Evolutionary conservation across 1,284 basidiomycete species (phyloP).

Genomic region (Blastosporella zonata): DNA sequence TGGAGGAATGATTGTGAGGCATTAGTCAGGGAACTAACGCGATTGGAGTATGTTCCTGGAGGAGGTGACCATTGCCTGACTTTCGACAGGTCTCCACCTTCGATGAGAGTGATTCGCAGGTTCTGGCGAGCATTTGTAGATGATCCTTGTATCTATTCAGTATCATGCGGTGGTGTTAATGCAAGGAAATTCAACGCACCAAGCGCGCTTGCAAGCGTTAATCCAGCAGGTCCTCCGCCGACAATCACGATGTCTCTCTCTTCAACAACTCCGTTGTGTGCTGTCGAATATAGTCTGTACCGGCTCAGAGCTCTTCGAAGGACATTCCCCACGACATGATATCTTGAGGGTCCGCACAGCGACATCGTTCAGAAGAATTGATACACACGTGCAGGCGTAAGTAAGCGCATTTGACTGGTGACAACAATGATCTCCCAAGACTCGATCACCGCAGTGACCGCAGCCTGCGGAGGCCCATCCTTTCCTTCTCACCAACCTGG

Average conservation of each 20-base stretch:
- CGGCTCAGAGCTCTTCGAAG: not conserved
- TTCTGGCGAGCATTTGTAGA: constrained; percentile 46
- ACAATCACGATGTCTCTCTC: constrained; percentile 89
- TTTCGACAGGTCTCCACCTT: constrained; percentile 73
- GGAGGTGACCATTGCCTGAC: constrained; percentile 66
- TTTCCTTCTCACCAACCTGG: not conserved
- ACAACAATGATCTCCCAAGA: not conserved
- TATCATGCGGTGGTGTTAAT: not conserved
- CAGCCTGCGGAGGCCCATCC: constrained; percentile 9
- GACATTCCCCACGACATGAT: constrained; percentile 3
- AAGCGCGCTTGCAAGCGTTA: constrained; percentile 86
- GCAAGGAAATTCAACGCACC: constrained; percentile 45
- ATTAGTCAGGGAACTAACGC: constrained; percentile 88
- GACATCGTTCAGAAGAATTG: constrained; percentile 4
- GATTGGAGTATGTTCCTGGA: constrained; percentile 72
- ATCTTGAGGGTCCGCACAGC: constrained; percentile 7
- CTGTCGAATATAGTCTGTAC: constrained; percentile 9
- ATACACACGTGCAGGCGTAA: constrained; percentile 11
- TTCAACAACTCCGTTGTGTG: constrained; percentile 26
- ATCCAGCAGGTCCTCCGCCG: constrained; percentile 90
- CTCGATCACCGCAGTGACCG: constrained; percentile 7
- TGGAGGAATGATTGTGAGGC: constrained; percentile 76
- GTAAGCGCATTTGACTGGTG: constrained; percentile 1
- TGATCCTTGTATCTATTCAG: constrained; percentile 41
- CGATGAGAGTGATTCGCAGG: constrained; percentile 69